phyloP scores from a whole-genome alignment of 139 green algal genomes.

The Micractinium conductrix region DNA sequence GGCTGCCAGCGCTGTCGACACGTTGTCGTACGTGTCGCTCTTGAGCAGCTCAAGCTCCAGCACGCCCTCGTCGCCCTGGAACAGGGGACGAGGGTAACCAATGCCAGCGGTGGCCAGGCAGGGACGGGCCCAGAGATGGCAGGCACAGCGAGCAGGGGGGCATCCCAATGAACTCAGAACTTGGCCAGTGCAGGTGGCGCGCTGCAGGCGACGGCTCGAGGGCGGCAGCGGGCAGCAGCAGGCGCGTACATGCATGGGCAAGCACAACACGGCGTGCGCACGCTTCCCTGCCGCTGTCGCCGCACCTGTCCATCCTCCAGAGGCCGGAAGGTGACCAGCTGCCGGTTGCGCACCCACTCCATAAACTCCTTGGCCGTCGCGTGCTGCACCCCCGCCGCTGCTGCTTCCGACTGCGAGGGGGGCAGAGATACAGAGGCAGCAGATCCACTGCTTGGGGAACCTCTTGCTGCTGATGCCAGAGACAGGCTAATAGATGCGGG shows the following conservation, averaged over 20 bases:
- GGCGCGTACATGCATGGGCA: too few relatives aligned
- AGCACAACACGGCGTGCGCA: too few relatives aligned
- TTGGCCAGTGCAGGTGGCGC: too few relatives aligned
- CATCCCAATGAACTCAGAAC: too few relatives aligned
- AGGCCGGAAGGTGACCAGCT: constrained; percentile 71
- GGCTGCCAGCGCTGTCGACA: constrained; percentile 65
- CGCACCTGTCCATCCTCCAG: constrained; percentile 59
- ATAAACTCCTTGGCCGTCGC: constrained; percentile 73
- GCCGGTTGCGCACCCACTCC: constrained; percentile 70
- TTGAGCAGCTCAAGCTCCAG: constrained; percentile 88
- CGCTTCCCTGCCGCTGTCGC: too few relatives aligned
- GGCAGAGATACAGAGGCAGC: not conserved
- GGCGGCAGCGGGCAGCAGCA: too few relatives aligned
- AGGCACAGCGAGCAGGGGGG: too few relatives aligned
- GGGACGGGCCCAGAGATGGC: too few relatives aligned
- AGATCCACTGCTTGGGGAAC: not conserved
- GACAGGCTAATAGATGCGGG: not conserved
- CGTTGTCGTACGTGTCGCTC: constrained; percentile 83
- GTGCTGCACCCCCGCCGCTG: constrained; percentile 21
- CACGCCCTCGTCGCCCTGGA: constrained; percentile 65
- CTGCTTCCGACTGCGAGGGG: constrained; percentile 27
- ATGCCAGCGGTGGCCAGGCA: too few relatives aligned
- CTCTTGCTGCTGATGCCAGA: not conserved
- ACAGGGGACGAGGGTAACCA: too few relatives aligned
- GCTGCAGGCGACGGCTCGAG: too few relatives aligned